A percentile compares a stretch with the other conserved stretches of the same genome.
These are phyloP conservation scores for Nannochloropsis gaditana DNA, from an alignment of 108 stramenopile species.

Conservation along the genomic window DNA sequence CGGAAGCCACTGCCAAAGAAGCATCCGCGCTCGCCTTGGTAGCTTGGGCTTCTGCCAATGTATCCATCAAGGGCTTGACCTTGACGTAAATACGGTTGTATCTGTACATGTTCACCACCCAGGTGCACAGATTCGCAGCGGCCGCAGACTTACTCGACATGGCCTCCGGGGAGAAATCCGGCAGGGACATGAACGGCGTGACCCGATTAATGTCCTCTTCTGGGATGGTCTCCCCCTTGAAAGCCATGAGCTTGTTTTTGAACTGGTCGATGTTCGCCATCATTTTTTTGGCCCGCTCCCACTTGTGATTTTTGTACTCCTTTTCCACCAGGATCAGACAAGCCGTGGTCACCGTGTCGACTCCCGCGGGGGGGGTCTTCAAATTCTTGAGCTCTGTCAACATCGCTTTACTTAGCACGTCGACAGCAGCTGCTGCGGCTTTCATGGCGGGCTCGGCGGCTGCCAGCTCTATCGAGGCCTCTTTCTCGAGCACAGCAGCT, in stretches of 20 bases:
- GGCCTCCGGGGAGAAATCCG: conserved; percentile 64
- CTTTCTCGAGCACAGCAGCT: conserved; percentile 66
- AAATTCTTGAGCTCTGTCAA: conserved; percentile 76
- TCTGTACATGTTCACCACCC: conserved; percentile 74
- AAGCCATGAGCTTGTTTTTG: conserved; percentile 63
- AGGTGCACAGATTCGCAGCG: conserved; percentile 74
- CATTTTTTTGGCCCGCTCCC: conserved; percentile 81
- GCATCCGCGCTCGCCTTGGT: conserved; percentile 60
- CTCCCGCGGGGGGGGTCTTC: conserved; percentile 62
- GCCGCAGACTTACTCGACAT: conserved; percentile 77
- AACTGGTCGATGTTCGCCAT: conserved; percentile 78
- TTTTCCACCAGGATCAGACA: conserved; percentile 76
- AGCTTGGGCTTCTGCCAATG: conserved; percentile 65
- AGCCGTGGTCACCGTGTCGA: conserved; percentile 62
- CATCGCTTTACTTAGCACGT: conserved; percentile 73
- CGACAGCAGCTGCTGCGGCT: conserved; percentile 71
- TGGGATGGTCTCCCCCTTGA: conserved; percentile 65
- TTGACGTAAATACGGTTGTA: conserved; percentile 86
- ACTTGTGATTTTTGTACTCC: conserved; percentile 69
- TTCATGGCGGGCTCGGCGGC: conserved; percentile 83
- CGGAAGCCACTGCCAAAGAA: conserved; percentile 56
- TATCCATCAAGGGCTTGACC: conserved; percentile 82
- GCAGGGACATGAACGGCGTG: conserved; percentile 24
- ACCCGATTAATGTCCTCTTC: conserved; percentile 62
- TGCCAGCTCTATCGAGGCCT: conserved; percentile 67